These are phyloP conservation scores for Chalciporus sphaerocephalus DNA, from an alignment of 768 basidiomycete genomes.

Conservation along the genomic window DNA sequence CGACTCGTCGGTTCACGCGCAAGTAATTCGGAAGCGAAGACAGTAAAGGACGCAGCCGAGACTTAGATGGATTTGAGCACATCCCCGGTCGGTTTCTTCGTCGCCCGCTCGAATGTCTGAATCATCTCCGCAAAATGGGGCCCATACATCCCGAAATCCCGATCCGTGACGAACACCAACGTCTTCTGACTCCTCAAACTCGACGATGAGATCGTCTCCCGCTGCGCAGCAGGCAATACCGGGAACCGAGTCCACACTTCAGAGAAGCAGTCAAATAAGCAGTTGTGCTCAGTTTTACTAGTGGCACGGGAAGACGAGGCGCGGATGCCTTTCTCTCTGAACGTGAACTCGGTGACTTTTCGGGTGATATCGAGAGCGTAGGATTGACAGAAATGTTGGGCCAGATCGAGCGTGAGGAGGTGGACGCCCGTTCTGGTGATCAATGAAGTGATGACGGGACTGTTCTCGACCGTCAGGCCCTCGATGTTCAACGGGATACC, in stretches of 20 bases:
- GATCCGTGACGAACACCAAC: constrained; percentile 43
- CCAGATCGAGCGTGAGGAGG: constrained; percentile 37
- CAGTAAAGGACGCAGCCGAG: constrained; percentile 26
- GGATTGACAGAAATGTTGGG: constrained; percentile 33
- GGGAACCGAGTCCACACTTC: constrained; percentile 63
- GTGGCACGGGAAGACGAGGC: constrained; percentile 7
- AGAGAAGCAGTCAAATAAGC: constrained; percentile 49
- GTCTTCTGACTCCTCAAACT: constrained; percentile 30
- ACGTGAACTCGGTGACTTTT: constrained; percentile 52
- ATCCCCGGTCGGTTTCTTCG: constrained; percentile 50
- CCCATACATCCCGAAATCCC: constrained; percentile 32
- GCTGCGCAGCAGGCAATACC: constrained; percentile 49
- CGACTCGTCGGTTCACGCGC: not conserved
- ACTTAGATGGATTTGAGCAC: constrained; percentile 38
- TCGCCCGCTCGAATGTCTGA: constrained; percentile 42
- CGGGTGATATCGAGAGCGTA: constrained; percentile 50
- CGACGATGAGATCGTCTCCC: constrained; percentile 39
- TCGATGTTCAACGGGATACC: constrained; percentile 37
- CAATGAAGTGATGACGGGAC: constrained; percentile 40
- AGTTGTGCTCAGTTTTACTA: constrained; percentile 39
- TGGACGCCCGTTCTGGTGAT: constrained; percentile 37
- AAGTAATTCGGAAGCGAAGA: constrained; percentile 21
- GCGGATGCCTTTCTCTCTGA: constrained; percentile 40
- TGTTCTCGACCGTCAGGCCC: constrained; percentile 15
- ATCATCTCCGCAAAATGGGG: constrained; percentile 46